phyloP scores from a whole-genome alignment of 2,329 filamentous ascomycete genomes.

The Beauveria asiatica region DNA sequence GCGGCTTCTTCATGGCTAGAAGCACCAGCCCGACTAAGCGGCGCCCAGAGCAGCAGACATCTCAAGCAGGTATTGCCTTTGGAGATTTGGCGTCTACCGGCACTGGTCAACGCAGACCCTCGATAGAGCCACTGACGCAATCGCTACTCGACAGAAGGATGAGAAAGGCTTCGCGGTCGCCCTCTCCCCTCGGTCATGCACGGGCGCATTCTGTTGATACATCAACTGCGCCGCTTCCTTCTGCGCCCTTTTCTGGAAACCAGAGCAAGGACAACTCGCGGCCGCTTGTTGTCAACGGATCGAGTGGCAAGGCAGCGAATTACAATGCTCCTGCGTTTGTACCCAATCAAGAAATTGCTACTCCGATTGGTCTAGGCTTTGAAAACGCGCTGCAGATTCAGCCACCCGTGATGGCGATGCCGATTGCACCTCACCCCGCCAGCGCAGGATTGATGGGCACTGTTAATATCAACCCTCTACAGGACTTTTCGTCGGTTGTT shows the following conservation, averaged over 20 bases:
- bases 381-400: constrained; percentile 10
- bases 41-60: constrained; percentile 23
- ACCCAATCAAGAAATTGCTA: neutral
- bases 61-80: constrained; percentile 30
- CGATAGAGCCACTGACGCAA: constrained; percentile 46
- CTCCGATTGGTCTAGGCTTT: neutral
- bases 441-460: constrained; percentile 13
- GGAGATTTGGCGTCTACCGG: constrained; percentile 36
- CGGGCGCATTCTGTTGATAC: constrained; percentile 35
- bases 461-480: neutral
- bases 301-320: constrained; percentile 27
- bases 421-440: constrained; percentile 3
- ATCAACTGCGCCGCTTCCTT: constrained; percentile 30
- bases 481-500: constrained; percentile 24
- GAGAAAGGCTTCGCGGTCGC: constrained; percentile 45
- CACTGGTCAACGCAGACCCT: constrained; percentile 37
- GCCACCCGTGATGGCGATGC: neutral
- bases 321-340: constrained; percentile 2
- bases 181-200: constrained; percentile 45
- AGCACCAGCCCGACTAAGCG: constrained; percentile 20
- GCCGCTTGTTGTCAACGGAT: constrained; percentile 47
- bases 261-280: constrained; percentile 29
- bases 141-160: constrained; percentile 45
- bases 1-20: constrained; percentile 20
- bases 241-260: constrained; percentile 28